Evolutionary conservation across 768 basidiomycete genomes (phyloP).

Genomic region (Mycena venus): DNA sequence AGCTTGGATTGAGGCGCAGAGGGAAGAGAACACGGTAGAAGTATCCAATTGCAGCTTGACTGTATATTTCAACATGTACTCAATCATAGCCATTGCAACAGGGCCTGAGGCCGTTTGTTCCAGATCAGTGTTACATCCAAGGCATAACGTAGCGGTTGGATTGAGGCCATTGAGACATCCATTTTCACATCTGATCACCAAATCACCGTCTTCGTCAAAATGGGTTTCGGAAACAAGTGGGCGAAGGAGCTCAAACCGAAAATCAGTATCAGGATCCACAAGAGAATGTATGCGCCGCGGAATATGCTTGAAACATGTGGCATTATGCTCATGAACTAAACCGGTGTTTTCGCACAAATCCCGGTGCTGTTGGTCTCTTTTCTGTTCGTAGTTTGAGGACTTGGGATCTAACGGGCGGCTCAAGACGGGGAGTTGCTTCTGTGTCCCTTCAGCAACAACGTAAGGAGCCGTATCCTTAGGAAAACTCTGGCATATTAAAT

Average conservation of each 20-base stretch:
- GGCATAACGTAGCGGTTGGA: not conserved
- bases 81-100: slow-evolving; percentile 27
- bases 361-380: not conserved
- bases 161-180: not conserved
- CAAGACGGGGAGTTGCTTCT: not conserved
- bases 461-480: not conserved
- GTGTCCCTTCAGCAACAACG: not conserved
- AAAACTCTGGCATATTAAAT: not conserved
- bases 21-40: slow-evolving; percentile 26
- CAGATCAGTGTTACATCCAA: slow-evolving; percentile 8
- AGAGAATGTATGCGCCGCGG: not conserved
- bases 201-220: slow-evolving; percentile 19
- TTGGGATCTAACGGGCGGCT: not conserved
- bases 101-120: slow-evolving; percentile 29
- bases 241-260: slow-evolving; percentile 25
- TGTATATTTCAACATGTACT: slow-evolving; percentile 27
- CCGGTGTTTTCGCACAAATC: not conserved
- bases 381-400: not conserved
- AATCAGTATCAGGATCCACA: slow-evolving; percentile 24
- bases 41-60: slow-evolving; percentile 28
- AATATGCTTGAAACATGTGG: slow-evolving; percentile 32
- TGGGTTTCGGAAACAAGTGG: slow-evolving; percentile 4
- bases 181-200: slow-evolving; percentile 21
- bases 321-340: slow-evolving; percentile 18
- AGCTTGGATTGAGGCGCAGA: slow-evolving; percentile 32